Evolutionary conservation across 1,284 basidiomycete genomes (phyloP).

Genomic region (Meira miltonrushii): DNA sequence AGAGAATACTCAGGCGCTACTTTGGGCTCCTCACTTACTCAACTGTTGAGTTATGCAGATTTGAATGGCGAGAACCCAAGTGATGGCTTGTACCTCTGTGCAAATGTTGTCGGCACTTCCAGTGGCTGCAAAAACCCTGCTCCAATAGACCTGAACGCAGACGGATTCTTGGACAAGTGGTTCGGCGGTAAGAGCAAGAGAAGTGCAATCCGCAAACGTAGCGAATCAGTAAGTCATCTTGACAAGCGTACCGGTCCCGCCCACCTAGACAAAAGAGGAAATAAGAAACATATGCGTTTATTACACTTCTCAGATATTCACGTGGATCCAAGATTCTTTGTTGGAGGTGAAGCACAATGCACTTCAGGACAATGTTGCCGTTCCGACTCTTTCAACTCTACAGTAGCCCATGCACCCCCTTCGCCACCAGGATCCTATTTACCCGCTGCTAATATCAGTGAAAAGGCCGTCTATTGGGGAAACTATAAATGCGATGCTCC

Average conservation of each 20-base stretch:
- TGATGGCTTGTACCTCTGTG: conserved; percentile 44
- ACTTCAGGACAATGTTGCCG: conserved; percentile 70
- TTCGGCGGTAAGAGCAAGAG: conserved; percentile 23
- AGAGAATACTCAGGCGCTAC: conserved; percentile 24
- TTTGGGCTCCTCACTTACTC: conserved; percentile 35
- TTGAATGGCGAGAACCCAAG: conserved; percentile 24
- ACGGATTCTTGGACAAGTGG: conserved; percentile 35
- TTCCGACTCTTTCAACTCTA: conserved; percentile 58
- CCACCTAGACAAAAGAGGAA: conserved; percentile 1
- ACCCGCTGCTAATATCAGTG: conserved; percentile 23
- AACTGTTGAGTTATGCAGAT: conserved; percentile 47
- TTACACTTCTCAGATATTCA: conserved; percentile 70
- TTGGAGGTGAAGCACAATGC: conserved; percentile 69
- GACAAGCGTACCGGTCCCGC: not conserved
- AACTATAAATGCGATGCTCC: conserved; percentile 63
- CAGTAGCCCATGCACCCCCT: conserved; percentile 54
- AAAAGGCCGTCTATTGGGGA: conserved; percentile 46
- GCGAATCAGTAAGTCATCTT: not conserved
- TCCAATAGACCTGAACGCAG: conserved; percentile 22
- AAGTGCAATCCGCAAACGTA: not conserved
- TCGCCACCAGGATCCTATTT: conserved; percentile 28
- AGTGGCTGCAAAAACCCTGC: conserved; percentile 28
- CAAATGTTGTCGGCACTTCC: conserved; percentile 26
- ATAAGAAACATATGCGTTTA: conserved; percentile 62
- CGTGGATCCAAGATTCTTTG: conserved; percentile 72